Conservation (phyloP, 2,329 filamentous ascomycete species). For the Daldinia sp. region DNA sequence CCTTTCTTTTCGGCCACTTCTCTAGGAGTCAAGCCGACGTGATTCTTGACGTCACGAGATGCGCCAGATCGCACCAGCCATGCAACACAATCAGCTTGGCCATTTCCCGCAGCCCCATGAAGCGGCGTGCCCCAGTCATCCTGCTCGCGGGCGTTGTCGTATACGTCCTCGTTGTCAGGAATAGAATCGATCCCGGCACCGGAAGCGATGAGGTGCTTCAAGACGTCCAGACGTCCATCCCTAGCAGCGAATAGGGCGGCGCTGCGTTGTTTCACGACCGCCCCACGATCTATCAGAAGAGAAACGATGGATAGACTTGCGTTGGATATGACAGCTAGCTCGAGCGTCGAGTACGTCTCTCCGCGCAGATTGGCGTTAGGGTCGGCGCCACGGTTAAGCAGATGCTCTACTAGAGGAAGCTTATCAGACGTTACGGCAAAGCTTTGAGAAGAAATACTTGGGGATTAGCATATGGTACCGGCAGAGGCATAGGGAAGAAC, state of each 20-base stretch:
- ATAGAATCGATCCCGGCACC: background rate
- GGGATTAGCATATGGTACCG: background rate
- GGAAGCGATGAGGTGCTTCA: background rate
- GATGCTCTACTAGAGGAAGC: background rate
- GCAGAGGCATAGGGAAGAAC: background rate
- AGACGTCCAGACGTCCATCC: background rate
- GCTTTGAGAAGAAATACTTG: background rate
- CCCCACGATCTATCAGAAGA: background rate
- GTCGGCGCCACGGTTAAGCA: background rate
- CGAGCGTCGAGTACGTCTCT: background rate
- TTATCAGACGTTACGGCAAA: background rate
- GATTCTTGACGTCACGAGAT: background rate
- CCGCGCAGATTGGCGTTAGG: slow-evolving; percentile 2
- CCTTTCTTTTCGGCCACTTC: background rate
- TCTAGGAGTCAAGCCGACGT: background rate
- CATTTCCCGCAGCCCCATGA: background rate
- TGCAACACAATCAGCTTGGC: background rate
- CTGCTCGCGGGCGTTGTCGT: slow-evolving; percentile 1
- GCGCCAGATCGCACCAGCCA: background rate
- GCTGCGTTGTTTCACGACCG: background rate
- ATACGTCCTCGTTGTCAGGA: background rate
- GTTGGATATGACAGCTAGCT: background rate
- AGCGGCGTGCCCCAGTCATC: slow-evolving; percentile 5
- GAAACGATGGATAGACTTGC: background rate
- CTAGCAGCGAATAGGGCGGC: background rate